A percentile compares a stretch with the other conserved stretches of the same genome.
phyloP scores from a whole-genome alignment of 192 early-diverging fungal genomes.

The Dimargaris verticillata region DNA sequence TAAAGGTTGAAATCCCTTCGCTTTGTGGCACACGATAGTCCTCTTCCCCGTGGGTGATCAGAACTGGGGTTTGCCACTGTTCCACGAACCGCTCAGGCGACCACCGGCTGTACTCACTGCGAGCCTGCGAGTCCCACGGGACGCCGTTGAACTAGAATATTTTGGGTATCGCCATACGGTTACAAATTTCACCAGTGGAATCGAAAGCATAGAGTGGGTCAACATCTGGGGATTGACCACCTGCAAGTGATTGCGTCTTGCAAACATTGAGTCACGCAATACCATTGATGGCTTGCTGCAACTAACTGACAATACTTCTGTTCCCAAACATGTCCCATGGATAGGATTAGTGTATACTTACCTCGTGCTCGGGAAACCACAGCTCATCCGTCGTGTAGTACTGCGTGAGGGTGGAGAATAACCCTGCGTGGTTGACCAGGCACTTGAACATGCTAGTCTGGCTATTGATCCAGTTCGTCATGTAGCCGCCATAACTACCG shows the following conservation, averaged over 20 bases:
- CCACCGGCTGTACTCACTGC: constrained; percentile 39
- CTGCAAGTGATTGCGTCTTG: not conserved
- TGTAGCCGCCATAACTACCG: constrained; percentile 64
- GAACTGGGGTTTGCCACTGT: constrained; percentile 60
- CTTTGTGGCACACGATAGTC: constrained; percentile 55
- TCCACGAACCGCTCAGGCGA: constrained; percentile 50
- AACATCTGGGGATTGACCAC: not conserved
- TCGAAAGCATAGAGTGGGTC: not conserved
- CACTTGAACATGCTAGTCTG: constrained; percentile 46
- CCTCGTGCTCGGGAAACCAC: constrained; percentile 61
- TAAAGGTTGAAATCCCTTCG: constrained; percentile 56
- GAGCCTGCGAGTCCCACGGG: constrained; percentile 33
- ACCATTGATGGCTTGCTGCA: not conserved
- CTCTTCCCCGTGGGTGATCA: constrained; percentile 56
- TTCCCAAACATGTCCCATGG: not conserved
- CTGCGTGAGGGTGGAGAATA: constrained; percentile 36
- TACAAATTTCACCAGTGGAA: not conserved
- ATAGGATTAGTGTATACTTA: constrained; percentile 8
- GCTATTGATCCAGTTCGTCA: constrained; percentile 75
- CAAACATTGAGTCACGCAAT: not conserved
- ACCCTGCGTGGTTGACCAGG: constrained; percentile 59
- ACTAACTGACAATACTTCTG: not conserved
- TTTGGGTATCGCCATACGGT: not conserved
- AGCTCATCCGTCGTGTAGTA: constrained; percentile 68
- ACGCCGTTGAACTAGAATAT: constrained; percentile 38